These are phyloP conservation scores for Asterochloris erici DNA, from an alignment of 139 green algal genomes.

Conservation along the genomic window DNA sequence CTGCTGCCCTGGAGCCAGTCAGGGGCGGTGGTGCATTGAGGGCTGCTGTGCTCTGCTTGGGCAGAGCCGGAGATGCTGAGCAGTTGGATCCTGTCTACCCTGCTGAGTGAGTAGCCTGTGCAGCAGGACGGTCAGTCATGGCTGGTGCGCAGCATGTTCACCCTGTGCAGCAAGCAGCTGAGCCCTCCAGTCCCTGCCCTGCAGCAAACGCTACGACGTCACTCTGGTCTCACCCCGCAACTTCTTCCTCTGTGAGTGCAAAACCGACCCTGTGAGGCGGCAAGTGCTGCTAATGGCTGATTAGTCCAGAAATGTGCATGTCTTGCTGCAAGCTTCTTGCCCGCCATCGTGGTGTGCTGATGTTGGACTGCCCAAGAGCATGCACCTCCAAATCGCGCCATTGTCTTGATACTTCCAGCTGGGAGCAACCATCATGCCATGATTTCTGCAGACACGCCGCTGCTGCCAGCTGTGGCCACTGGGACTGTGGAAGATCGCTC, in stretches of 20 bases:
- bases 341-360: too few relatives aligned
- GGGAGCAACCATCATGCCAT: conserved; percentile 18
- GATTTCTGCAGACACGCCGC: conserved; percentile 67
- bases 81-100: not conserved
- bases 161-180: not conserved
- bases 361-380: too few relatives aligned
- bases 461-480: conserved; percentile 85
- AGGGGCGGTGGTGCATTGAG: not conserved
- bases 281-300: not conserved
- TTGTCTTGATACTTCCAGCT: too few relatives aligned
- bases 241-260: conserved; percentile 79
- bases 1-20: not conserved
- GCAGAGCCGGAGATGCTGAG: not conserved
- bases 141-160: not conserved
- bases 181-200: not conserved
- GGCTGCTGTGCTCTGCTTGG: not conserved
- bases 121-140: not conserved
- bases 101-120: not conserved
- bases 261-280: not conserved
- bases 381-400: too few relatives aligned
- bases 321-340: too few relatives aligned
- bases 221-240: conserved; percentile 84
- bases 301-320: too few relatives aligned
- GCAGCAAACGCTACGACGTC: conserved; percentile 69
- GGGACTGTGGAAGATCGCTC: conserved; percentile 90